Base-by-base conservation (phyloP, 805 yeast genomes). In the Pichia nakasei region DNA sequence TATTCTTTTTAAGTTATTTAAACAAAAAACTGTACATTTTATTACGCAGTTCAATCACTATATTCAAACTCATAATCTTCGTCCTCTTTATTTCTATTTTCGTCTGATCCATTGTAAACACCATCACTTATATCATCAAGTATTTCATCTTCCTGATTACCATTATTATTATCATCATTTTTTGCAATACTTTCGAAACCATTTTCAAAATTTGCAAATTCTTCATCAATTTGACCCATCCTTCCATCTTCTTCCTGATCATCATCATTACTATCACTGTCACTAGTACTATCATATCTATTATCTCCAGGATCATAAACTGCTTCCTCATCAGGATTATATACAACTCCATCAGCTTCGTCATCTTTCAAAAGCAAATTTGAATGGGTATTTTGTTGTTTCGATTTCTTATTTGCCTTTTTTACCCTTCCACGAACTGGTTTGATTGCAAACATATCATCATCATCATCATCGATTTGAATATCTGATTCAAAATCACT, bases 11-110 rank as follows among this genome's bases (percentile, higher is more conserved):
- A n/a, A n/a, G n/a, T n/a, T n/a, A n/a, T n/a, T n/a, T n/a, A n/a
- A n/a, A n/a, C n/a, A n/a, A n/a, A n/a, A n/a, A 34, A 34, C 24
- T 12, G 11, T 33, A 38, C 18, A 22, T 20, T 33, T 24, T 9
- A n/a, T n/a, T n/a, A n/a, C n/a, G n/a, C n/a, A n/a, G n/a, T n/a
- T 24, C 6, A 57, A 42, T 64, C 68, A 49, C 66, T 63, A 43
- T 67, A 68, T 38, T 70, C 77, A 48, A 73, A 72, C 0, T 72
- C 78, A 52, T 65, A 73, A 20, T 66, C 43, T 15, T 27, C 42
- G 22, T 38, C 46, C 9, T 22, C 27, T 19, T 36, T 26, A 19
- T 37, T n/a, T n/a, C n/a, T n/a, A n/a, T n/a, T n/a, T n/a, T 27
- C 13, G 8, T 13, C 15, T 29, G 32, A 29, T 4, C 8, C 8